These are phyloP conservation scores for Aspergillus candidus DNA, from an alignment of 2,329 filamentous ascomycete genomes.

Conservation along the genomic window DNA sequence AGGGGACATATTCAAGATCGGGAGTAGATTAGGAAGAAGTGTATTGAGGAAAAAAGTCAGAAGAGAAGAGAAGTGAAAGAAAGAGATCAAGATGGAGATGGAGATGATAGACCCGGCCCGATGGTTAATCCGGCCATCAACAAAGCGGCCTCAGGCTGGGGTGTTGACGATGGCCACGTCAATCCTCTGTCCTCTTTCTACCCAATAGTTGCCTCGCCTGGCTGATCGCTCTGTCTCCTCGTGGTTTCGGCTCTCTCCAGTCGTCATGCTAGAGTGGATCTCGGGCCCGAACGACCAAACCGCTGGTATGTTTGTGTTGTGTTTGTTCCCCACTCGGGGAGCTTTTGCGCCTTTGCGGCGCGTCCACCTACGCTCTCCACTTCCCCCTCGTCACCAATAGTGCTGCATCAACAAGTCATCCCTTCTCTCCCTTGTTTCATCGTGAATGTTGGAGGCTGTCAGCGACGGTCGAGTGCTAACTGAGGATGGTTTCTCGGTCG, in stretches of 20 bases:
- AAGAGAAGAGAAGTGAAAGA: constrained; percentile 5
- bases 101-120: neutral
- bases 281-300: constrained; percentile 24
- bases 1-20: constrained; percentile 21
- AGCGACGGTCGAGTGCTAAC: constrained; percentile 1
- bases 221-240: constrained; percentile 13
- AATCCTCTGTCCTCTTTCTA: constrained; percentile 8
- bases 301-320: constrained; percentile 19
- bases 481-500: constrained; percentile 1
- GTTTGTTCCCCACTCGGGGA: constrained; percentile 1
- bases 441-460: no score
- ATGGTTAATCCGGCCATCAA: constrained; percentile 19
- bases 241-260: constrained; percentile 9
- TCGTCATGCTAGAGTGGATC: constrained; percentile 32
- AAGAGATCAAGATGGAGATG: constrained; percentile 1
- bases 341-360: constrained; percentile 3
- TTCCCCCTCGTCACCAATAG: neutral
- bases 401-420: neutral
- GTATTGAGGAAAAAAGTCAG: neutral
- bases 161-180: constrained; percentile 15
- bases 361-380: constrained; percentile 7
- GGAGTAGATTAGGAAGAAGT: constrained; percentile 4
- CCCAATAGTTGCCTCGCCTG: constrained; percentile 9
- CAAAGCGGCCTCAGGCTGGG: constrained; percentile 19
- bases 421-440: constrained; percentile 7